phyloP scores from a whole-genome alignment of 2,329 filamentous ascomycete species.

The Aspergillus phoenicis region DNA sequence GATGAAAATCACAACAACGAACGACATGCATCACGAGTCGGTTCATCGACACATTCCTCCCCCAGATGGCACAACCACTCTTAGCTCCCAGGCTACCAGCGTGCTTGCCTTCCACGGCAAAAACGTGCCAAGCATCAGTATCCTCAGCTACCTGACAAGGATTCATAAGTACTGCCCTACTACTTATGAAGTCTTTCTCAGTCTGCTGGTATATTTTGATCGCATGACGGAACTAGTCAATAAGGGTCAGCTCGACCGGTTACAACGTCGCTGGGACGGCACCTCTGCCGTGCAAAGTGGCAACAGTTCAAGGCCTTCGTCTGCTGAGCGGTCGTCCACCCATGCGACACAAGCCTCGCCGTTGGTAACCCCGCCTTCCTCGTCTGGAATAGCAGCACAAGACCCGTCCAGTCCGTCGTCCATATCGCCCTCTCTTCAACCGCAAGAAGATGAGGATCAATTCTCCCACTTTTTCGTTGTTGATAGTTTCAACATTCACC shows the following conservation, averaged over 20 bases:
- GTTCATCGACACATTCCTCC: slow-evolving; percentile 73
- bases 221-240: slow-evolving; percentile 98
- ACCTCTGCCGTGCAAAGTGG: slow-evolving; percentile 14
- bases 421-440: slow-evolving; percentile 36
- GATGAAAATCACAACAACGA: slow-evolving; percentile 96
- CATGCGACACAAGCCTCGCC: slow-evolving; percentile 28
- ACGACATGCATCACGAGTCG: slow-evolving; percentile 90
- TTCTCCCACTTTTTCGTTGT: slow-evolving; percentile 84
- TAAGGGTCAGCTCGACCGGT: slow-evolving; percentile 69
- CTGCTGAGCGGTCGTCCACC: slow-evolving; percentile 24
- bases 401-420: slow-evolving; percentile 37
- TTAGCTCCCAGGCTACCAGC: slow-evolving; percentile 66
- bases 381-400: slow-evolving; percentile 37
- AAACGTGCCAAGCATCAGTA: slow-evolving; percentile 95
- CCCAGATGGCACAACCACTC: slow-evolving; percentile 59
- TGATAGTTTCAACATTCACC: slow-evolving; percentile 98
- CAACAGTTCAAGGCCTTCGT: slow-evolving; percentile 20
- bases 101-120: slow-evolving; percentile 97
- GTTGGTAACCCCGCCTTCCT: slow-evolving; percentile 43
- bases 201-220: slow-evolving; percentile 94
- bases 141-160: slow-evolving; percentile 89
- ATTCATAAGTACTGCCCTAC: slow-evolving; percentile 99
- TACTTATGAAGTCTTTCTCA: slow-evolving; percentile 96
- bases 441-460: slow-evolving; percentile 52
- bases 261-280: slow-evolving; percentile 39